Percentiles rank a stretch among this genome's conserved stretches.
Evolutionary conservation across 176 grass and related monocot genomes (phyloP).

Genomic region (Musa acuminata): DNA sequence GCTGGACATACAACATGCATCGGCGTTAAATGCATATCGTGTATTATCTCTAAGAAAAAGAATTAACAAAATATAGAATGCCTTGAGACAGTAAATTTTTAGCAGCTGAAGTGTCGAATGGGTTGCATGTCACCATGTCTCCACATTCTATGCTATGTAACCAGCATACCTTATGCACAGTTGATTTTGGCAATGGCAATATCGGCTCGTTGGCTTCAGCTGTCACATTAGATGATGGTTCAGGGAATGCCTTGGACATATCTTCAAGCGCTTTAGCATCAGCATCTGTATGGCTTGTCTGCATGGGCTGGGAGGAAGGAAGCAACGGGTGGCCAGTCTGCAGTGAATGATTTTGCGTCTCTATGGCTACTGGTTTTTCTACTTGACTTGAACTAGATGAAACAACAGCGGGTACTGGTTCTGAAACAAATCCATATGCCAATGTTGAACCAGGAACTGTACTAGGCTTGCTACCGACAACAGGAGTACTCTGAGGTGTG

Average conservation of each 20-base stretch:
- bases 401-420: slow-evolving; percentile 23
- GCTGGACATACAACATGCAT: slow-evolving; percentile 22
- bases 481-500: slow-evolving; percentile 17
- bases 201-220: slow-evolving; percentile 63
- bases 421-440: slow-evolving; percentile 35
- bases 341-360: slow-evolving; percentile 53
- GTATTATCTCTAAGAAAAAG: too few species aligned
- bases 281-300: slow-evolving; percentile 33
- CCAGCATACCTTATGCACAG: slow-evolving; percentile 39
- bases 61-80: not conserved
- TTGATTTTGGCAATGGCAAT: slow-evolving; percentile 55
- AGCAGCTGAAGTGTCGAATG: slow-evolving; percentile 39
- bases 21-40: not conserved
- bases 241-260: slow-evolving; percentile 42
- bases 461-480: slow-evolving; percentile 36
- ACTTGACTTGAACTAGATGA: slow-evolving; percentile 35
- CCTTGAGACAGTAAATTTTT: slow-evolving; percentile 39
- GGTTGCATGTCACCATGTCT: slow-evolving; percentile 44
- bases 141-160: slow-evolving; percentile 26
- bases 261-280: slow-evolving; percentile 26
- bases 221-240: slow-evolving; percentile 28
- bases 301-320: slow-evolving; percentile 41
- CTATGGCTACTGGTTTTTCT: slow-evolving; percentile 37
- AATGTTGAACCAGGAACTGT: slow-evolving; percentile 29
- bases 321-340: slow-evolving; percentile 34